Percentiles rank a stretch among this genome's conserved stretches.
Evolutionary conservation across 495 filamentous ascomycete genomes (phyloP).

Genomic region (Penicillium maclennaniae): DNA sequence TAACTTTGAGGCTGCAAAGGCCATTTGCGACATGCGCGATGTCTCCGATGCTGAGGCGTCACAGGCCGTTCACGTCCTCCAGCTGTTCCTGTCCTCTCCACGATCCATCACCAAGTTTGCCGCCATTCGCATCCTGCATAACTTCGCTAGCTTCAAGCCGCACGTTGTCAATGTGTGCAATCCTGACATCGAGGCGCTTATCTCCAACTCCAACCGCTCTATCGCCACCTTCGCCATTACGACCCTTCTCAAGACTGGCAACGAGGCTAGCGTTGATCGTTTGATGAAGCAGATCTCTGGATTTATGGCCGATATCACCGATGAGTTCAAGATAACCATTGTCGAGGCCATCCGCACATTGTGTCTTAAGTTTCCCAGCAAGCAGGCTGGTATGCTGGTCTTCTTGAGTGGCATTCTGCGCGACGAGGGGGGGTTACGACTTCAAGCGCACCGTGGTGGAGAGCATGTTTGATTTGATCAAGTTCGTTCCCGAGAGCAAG

Average conservation of each 20-base stretch:
- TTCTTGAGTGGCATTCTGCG: constrained; percentile 93
- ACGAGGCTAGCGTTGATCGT: constrained; percentile 93
- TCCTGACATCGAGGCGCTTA: constrained; percentile 91
- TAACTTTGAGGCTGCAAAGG: constrained; percentile 98
- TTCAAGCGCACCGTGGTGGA: constrained; percentile 98
- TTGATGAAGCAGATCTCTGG: constrained; percentile 97
- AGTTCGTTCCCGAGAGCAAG: constrained; percentile 96
- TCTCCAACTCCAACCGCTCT: constrained; percentile 93
- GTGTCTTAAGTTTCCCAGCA: constrained; percentile 95
- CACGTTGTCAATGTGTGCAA: constrained; percentile 91
- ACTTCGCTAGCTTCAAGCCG: constrained; percentile 92
- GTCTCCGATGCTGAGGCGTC: constrained; percentile 87
- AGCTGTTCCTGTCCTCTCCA: constrained; percentile 95
- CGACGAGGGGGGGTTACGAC: constrained; percentile 96
- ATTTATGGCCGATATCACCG: constrained; percentile 96
- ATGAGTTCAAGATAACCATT: constrained; percentile 99
- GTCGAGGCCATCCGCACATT: constrained; percentile 96
- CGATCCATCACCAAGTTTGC: constrained; percentile 97
- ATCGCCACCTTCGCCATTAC: constrained; percentile 99
- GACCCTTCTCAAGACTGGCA: constrained; percentile 95
- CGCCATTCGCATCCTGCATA: constrained; percentile 93
- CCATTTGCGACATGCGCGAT: constrained; percentile 90
- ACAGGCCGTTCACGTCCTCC: constrained; percentile 90
- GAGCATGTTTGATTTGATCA: constrained; percentile 99
- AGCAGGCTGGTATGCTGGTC: constrained; percentile 95